These are phyloP conservation scores for Scytalidium lignicola DNA, from an alignment of 2,329 filamentous ascomycete species.

Conservation along the genomic window DNA sequence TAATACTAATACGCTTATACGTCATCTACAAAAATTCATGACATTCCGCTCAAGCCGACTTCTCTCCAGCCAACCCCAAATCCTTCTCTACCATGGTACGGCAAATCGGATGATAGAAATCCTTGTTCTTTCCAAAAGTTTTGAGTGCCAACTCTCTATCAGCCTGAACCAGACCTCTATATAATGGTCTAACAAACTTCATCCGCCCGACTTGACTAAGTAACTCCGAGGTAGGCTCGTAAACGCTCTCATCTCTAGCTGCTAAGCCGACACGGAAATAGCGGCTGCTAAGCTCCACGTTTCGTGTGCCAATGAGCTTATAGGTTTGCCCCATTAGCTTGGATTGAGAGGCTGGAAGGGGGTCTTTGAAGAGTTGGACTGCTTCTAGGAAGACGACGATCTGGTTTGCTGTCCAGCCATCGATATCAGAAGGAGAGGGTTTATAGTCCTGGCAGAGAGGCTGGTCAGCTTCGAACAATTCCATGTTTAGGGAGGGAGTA, in stretches of 20 bases:
- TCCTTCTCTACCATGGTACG: conserved; percentile 83
- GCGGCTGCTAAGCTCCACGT: conserved; percentile 78
- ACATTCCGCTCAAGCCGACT: neutral
- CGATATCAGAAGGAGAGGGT: conserved; percentile 64
- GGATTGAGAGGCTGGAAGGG: conserved; percentile 60
- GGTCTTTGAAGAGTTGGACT: conserved; percentile 61
- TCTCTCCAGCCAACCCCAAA: conserved; percentile 33
- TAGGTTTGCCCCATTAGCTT: conserved; percentile 72
- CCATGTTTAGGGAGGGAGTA: neutral
- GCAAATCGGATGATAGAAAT: conserved; percentile 96
- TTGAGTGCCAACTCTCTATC: conserved; percentile 69
- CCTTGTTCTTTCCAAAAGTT: conserved; percentile 81
- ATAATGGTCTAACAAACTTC: conserved; percentile 94
- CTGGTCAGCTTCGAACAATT: neutral
- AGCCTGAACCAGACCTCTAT: conserved; percentile 67
- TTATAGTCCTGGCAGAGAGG: conserved; percentile 41
- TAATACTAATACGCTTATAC: too few species aligned
- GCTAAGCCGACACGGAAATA: conserved; percentile 77
- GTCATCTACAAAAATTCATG: too few species aligned
- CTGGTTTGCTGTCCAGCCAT: conserved; percentile 77
- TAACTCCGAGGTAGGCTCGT: conserved; percentile 66
- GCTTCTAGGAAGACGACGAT: conserved; percentile 85
- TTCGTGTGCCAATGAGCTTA: conserved; percentile 66
- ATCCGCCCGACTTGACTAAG: conserved; percentile 83
- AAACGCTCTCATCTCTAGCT: conserved; percentile 64